phyloP scores from a whole-genome alignment of 495 filamentous ascomycete genomes.

The Penicillium longicatenatum region DNA sequence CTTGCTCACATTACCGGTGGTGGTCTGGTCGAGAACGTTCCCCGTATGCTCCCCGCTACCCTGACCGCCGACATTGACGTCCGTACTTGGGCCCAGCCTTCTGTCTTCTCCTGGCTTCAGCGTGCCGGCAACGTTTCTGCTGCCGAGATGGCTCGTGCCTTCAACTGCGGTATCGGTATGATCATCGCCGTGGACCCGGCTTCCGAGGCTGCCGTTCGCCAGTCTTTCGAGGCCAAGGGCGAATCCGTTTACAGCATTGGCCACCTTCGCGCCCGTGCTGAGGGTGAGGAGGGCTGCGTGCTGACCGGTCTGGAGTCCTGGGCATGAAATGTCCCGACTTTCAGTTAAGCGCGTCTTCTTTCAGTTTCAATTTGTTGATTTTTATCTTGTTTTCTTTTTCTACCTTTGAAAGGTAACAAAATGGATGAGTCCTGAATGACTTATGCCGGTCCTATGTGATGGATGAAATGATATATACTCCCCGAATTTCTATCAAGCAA shows the following conservation, averaged over 20 bases:
- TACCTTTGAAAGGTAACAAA: conserved; percentile 18
- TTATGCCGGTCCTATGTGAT: conserved; percentile 26
- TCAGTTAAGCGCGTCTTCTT: conserved; percentile 8
- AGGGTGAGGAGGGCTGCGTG: conserved; percentile 64
- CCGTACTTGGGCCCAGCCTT: conserved; percentile 65
- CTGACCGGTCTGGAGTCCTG: conserved; percentile 72
- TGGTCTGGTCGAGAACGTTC: conserved; percentile 88
- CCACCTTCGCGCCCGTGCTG: conserved; percentile 53
- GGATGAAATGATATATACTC: conserved; percentile 31
- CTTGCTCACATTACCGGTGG: conserved; percentile 97
- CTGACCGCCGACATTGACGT: conserved; percentile 80
- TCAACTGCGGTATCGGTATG: conserved; percentile 95
- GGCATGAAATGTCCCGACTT: conserved; percentile 35
- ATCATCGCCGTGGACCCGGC: conserved; percentile 68
- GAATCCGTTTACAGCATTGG: conserved; percentile 82
- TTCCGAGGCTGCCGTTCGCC: conserved; percentile 27
- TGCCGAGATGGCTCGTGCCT: conserved; percentile 82
- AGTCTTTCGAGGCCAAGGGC: conserved; percentile 60
- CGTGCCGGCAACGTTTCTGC: conserved; percentile 69
- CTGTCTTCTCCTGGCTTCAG: conserved; percentile 85
- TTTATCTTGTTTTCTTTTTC: conserved; percentile 15
- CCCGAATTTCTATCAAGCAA: conserved; percentile 14
- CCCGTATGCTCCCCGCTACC: conserved; percentile 79
- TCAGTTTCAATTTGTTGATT: conserved; percentile 2
- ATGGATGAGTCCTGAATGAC: conserved; percentile 22